Evolutionary conservation across 2,329 filamentous ascomycete genomes (phyloP), one percentile per base, ranked within the genome.

Genomic region (Chaetomiaceae sp.): DNA sequence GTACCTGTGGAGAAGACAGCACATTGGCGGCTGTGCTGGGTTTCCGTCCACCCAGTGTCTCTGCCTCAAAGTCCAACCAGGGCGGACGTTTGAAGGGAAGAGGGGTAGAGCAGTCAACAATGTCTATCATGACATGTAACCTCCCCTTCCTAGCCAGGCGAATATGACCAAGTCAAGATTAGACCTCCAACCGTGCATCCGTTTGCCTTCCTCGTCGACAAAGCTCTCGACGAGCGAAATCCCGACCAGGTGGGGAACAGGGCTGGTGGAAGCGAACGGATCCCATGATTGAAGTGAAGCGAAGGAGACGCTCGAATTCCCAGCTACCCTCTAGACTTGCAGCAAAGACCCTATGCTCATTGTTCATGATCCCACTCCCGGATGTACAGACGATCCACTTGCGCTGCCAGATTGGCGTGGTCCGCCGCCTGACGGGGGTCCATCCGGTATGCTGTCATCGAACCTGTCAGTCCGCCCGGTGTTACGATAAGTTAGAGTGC

Each of bases 401-500:
- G 70, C 56, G 57, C 73, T 70, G 45, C 76, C 73, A 56, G 70
- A 55, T 53, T 68, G 70, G 53, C 65, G 64, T 58, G 58, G 44
- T 36, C 76, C 73, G 51, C 72, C 72, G 54, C 74, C 68, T 50
- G 73, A 72, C 30, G 76, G 74, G 32, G 76, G 77, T 56, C 75
- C 71, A 58, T 66, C 72, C 52, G 70, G 65, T 54, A 65, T 56
- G 51, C 70, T 69, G 43, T 60, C 61, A 56, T 67, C 63, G n/a
- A n/a, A n/a, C 54, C 71, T 68, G 54, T 79, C 74, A 56, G 70
- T 70, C 46, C 77, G 14, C 11, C 77, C 32, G 75, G 76, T 51
- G 75, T 65, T 55, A 80, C 75, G 47, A 72, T 74, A 26, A 50
- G 87, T 79, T 32, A 82, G 82, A 49, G 88, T 87, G n/a, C 57